A percentile compares a stretch with the other conserved stretches of the same genome.
These are phyloP conservation scores for Pichia rugopelliculosa DNA, from an alignment of 805 yeast species.

Conservation along the genomic window DNA sequence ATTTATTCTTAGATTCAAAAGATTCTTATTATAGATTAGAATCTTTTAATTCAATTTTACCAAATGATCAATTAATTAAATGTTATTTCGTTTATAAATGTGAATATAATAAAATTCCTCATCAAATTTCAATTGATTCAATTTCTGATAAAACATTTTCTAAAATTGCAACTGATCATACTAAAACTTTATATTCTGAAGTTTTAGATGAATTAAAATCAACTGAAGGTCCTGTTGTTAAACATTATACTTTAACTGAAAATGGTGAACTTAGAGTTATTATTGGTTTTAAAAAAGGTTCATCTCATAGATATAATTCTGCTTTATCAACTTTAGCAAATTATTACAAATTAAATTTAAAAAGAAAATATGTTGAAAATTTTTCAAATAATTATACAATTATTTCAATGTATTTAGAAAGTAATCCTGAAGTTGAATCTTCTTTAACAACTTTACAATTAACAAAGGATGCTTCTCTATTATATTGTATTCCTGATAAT, in stretches of 20 bases:
- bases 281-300: slow-evolving; percentile 77
- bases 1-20: slow-evolving; percentile 56
- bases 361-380: slow-evolving; percentile 91
- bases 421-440: slow-evolving; percentile 42
- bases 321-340: slow-evolving; percentile 81
- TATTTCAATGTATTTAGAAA: slow-evolving; percentile 77
- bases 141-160: slow-evolving; percentile 77
- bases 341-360: slow-evolving; percentile 77
- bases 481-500: slow-evolving; percentile 86
- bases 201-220: slow-evolving; percentile 60
- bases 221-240: slow-evolving; percentile 89
- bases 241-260: slow-evolving; percentile 72
- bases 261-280: slow-evolving; percentile 80
- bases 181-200: slow-evolving; percentile 68
- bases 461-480: slow-evolving; percentile 85
- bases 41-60: slow-evolving; percentile 63
- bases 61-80: slow-evolving; percentile 38
- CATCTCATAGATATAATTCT: slow-evolving; percentile 81
- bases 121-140: slow-evolving; percentile 46
- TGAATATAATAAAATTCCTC: slow-evolving; percentile 13
- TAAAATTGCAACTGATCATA: slow-evolving; percentile 70
- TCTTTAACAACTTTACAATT: slow-evolving; percentile 73
- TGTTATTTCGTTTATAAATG: slow-evolving; percentile 84
- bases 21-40: slow-evolving; percentile 58
- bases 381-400: slow-evolving; percentile 84